Percentiles rank a stretch among this genome's conserved stretches.
phyloP scores from a whole-genome alignment of 1,284 basidiomycete genomes.

The Leccinum subrobustum region DNA sequence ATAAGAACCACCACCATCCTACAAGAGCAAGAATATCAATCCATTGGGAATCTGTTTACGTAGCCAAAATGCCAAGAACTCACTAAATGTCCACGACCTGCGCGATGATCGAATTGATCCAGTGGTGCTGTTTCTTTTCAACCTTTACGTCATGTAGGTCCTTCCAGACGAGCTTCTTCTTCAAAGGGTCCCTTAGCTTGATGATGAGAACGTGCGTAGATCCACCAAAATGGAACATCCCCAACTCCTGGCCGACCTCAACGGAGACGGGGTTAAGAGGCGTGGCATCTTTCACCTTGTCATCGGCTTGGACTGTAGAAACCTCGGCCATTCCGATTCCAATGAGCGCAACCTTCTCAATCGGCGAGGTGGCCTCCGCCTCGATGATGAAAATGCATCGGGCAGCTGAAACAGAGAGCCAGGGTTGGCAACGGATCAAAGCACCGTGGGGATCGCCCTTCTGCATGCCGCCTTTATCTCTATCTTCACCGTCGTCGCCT shows the following conservation, averaged over 20 bases:
- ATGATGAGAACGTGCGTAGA: conserved; percentile 45
- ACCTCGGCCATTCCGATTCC: conserved; percentile 58
- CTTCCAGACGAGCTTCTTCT: neutral
- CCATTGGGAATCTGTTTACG: no score
- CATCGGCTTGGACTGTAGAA: conserved; percentile 38
- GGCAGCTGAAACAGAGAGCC: conserved; percentile 33
- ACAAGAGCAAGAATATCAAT: no score
- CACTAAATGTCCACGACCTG: neutral
- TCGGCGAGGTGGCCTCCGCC: conserved; percentile 26
- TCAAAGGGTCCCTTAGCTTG: conserved; percentile 9
- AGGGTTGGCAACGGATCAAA: conserved; percentile 38
- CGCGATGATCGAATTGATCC: conserved; percentile 8
- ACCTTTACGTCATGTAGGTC: neutral
- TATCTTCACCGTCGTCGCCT: neutral
- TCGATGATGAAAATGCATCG: conserved; percentile 51
- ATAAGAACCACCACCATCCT: no score
- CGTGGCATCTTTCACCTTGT: no score
- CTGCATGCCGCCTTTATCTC: neutral
- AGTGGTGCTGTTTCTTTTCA: neutral
- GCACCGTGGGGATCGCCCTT: conserved; percentile 24
- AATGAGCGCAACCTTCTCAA: conserved; percentile 43
- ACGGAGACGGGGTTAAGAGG: conserved; percentile 15
- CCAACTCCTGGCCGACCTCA: conserved; percentile 42
- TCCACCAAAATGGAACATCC: conserved; percentile 55
- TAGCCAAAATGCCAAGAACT: no score